Base-by-base conservation (phyloP, 257 asterid genomes). In the Ilex aquifolium region DNA sequence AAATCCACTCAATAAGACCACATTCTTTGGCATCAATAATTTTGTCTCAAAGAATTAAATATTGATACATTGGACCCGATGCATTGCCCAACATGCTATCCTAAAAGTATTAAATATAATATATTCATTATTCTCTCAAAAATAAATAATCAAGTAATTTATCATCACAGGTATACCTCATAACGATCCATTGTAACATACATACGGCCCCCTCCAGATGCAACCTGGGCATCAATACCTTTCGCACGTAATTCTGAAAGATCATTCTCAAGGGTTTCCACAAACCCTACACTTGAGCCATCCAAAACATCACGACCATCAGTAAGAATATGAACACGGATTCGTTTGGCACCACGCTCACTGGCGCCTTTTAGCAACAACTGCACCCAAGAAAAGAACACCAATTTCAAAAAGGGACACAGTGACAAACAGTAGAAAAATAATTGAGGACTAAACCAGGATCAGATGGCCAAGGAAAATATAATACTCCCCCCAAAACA, bases 191-290 rank as follows among this genome's bases (percentile, higher is more conserved):
- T 92, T 14, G 97, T 88, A 50, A 89, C 97, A 59, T 87, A 83
- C 99, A 92, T 92, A 27, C 98, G 95, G 48, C 98, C 98, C 39
- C 98, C 98, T 57, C 98, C 98, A 50, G 98, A 92, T 68, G 98
- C 98, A 79, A 83, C 62, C 77, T 71, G 82, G 12, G 98, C 97
- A 74, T 92, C 98, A 61, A 92, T 70, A 36, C 96, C 99, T 30
- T 87, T 84, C 57, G 54, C 91, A 0, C 96, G 85, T 59, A 92
- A 79, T 64, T 85, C 69, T 21, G 71, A 80, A 30, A 92, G 95
- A 78, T 85, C 95, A 56, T 75, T 83, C 74, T 87, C 96, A 10
- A 89, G 91, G 29, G 90, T 83, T 70, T 92, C 97, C 73, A 85
- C 87, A 63, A 83, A 88, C 71, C 91, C 95, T 42, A 89, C 74